A percentile compares a stretch with the other conserved stretches of the same genome.
Conservation (phyloP, 2,329 filamentous ascomycete genomes). For the Catunica adiposa region DNA sequence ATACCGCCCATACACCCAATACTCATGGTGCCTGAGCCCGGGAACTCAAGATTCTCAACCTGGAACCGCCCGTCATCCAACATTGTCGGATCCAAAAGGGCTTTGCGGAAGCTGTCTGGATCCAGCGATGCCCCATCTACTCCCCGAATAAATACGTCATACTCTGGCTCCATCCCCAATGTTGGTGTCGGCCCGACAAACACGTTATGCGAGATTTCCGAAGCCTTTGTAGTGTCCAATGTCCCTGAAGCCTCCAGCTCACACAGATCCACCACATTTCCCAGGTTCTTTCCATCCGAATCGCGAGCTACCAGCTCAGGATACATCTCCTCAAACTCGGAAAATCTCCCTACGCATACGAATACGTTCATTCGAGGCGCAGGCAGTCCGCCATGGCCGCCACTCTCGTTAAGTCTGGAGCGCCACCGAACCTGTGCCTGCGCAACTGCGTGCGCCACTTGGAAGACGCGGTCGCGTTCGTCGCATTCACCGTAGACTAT, state of each 20-base stretch:
- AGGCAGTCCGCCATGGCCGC: constrained; percentile 26
- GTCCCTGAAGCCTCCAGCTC: constrained; percentile 82
- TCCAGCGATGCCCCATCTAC: constrained; percentile 70
- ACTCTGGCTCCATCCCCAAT: constrained; percentile 49
- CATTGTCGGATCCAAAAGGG: constrained; percentile 25
- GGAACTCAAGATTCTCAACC: constrained; percentile 51
- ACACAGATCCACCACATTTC: constrained; percentile 72
- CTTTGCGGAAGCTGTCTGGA: constrained; percentile 37
- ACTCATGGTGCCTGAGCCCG: constrained; percentile 83
- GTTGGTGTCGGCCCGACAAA: constrained; percentile 71
- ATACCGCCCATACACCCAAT: constrained; percentile 55
- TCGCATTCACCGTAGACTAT: constrained; percentile 63
- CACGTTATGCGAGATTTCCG: constrained; percentile 77
- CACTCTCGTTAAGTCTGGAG: constrained; percentile 38
- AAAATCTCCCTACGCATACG: constrained; percentile 47
- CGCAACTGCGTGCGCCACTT: constrained; percentile 52
- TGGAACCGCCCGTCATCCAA: constrained; percentile 16
- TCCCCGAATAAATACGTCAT: constrained; percentile 76
- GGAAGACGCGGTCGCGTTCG: constrained; percentile 41
- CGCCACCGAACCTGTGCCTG: constrained; percentile 63
- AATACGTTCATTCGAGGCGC: constrained; percentile 72
- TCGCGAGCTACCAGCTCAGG: constrained; percentile 60
- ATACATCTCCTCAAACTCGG: constrained; percentile 53
- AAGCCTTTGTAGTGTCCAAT: constrained; percentile 79
- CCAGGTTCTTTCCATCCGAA: constrained; percentile 53